Percentiles rank a stretch among this genome's conserved stretches.
phyloP scores from a whole-genome alignment of 208 protist species.

The Leishmania mexicana region DNA sequence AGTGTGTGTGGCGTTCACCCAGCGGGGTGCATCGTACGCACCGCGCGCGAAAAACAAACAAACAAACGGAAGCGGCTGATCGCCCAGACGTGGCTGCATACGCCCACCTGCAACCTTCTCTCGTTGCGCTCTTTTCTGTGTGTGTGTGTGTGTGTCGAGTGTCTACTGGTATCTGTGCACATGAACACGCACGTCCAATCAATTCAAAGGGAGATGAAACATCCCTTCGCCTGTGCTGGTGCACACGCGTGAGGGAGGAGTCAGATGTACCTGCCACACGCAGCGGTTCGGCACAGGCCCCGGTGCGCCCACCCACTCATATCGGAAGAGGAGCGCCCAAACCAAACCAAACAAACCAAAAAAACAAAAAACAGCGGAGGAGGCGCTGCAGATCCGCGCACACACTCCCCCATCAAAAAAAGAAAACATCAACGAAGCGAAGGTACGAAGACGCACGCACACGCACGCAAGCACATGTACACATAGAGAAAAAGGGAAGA shows the following conservation, averaged over 20 bases:
- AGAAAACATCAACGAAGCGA: too few relatives aligned
- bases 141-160: neutral
- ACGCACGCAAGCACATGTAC: neutral
- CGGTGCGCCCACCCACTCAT: neutral
- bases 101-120: neutral
- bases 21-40: neutral
- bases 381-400: too few relatives aligned
- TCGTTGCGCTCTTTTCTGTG: neutral
- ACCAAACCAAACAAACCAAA: neutral
- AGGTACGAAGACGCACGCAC: neutral
- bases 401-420: neutral
- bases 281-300: neutral
- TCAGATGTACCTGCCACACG: neutral
- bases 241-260: neutral
- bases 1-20: neutral
- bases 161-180: neutral
- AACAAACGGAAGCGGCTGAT: neutral
- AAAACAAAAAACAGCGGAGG: neutral
- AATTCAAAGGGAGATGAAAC: neutral
- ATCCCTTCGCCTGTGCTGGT: neutral
- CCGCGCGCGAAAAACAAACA: neutral
- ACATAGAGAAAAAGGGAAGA: neutral
- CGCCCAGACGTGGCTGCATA: neutral
- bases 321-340: neutral
- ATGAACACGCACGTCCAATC: neutral